phyloP scores from a whole-genome alignment of 495 filamentous ascomycete genomes.

The Annulohypoxylon nitens region DNA sequence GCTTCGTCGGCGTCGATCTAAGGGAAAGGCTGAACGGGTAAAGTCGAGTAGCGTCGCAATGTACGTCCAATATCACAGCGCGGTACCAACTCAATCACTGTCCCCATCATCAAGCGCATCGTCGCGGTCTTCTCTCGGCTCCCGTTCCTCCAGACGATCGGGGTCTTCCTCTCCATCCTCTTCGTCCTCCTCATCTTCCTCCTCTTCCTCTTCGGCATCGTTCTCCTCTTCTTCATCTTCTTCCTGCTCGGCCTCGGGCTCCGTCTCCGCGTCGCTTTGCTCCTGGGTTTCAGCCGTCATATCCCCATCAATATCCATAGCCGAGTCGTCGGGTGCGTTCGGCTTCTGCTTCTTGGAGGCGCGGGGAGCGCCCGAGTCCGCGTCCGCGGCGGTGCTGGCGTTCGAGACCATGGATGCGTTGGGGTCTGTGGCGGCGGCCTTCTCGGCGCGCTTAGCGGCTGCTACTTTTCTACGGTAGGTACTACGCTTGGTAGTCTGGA shows the following conservation, averaged over 20 bases:
- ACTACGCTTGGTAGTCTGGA: constrained; percentile 65
- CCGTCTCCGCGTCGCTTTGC: constrained; percentile 64
- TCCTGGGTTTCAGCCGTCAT: constrained; percentile 56
- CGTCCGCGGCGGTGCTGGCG: constrained; percentile 28
- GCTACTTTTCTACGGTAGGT: constrained; percentile 65
- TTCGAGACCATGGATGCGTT: constrained; percentile 54
- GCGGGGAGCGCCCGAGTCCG: constrained; percentile 42
- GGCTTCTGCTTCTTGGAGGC: constrained; percentile 58
- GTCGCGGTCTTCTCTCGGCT: constrained; percentile 67
- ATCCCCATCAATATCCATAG: constrained; percentile 55
- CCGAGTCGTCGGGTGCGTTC: constrained; percentile 48
- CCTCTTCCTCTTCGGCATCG: constrained; percentile 62
- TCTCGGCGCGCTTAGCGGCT: constrained; percentile 55
- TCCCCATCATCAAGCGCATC: constrained; percentile 74
- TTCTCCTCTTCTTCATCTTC: constrained; percentile 69
- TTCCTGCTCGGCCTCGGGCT: constrained; percentile 65
- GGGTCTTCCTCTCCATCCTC: constrained; percentile 58
- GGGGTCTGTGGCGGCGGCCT: constrained; percentile 27
- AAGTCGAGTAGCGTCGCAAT: not conserved
- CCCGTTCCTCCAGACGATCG: constrained; percentile 59
- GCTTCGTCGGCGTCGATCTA: not conserved
- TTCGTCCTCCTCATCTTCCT: constrained; percentile 62
- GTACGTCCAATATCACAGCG: not conserved
- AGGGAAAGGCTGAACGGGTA: not conserved
- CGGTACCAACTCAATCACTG: constrained; percentile 59